Base-by-base conservation (phyloP, 2,329 filamentous ascomycete species). In the Cadophora sp. region DNA sequence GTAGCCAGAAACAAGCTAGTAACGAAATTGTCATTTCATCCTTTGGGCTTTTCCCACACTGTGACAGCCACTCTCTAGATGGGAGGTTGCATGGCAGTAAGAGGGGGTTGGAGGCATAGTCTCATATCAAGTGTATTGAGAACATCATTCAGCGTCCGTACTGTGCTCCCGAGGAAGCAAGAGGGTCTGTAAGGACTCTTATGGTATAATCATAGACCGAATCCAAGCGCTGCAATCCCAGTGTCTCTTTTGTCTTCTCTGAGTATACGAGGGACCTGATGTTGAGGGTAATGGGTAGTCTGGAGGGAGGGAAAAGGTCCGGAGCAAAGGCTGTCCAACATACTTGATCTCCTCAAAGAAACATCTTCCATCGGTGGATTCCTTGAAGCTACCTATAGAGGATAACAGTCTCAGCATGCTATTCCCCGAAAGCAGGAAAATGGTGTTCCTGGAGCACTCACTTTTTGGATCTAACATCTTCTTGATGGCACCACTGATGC, bases 301-400 rank as follows among this genome's bases (percentile, higher is more conserved):
- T 37, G 37, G n/a, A 59, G 26, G 11, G 43, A 6, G 6, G 5
- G 43, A 14, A 14, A 43, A 22, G 56, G 27, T 55, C 12, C 55
- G 27, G 26, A 62, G 43, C 12, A 8, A 31, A 22, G 19, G 62
- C n/a, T 46, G 31, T 26, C 37, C 46, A 37, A 78, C 87, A 78
- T 86, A 93, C 91, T 87, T 93, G 79, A 94, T 92, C 74, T 92
- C 92, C 65, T 87, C 85, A 71, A 94, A 90, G 4, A 83, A 81
- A 75, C 91, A 91, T 56, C 88, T 86, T 63, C 89, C 89, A 31
- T 87, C 84, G 68, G 82, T 83, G 4, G 88, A 86, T 80, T 94
- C 92, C 60, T 81, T 76, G 75, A 93, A 93, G 73, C 86, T 86
- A 77, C 85, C 87, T 89, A 75, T 55, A 60, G 43, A 63, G 16